Evolutionary conservation across 495 filamentous ascomycete genomes (phyloP).

Genomic region (Tuber melanosporum): DNA sequence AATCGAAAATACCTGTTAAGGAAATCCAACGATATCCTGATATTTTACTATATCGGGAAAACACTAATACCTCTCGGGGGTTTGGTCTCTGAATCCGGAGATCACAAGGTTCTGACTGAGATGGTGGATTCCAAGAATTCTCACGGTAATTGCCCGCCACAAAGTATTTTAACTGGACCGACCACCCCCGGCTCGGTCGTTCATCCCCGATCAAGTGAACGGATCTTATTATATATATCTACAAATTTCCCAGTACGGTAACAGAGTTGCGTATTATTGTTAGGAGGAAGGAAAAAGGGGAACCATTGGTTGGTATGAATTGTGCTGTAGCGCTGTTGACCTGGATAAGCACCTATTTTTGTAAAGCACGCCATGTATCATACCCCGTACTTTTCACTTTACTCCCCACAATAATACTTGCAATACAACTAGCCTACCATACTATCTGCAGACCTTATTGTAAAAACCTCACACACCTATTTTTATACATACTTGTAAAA

Average conservation of each 20-base stretch:
- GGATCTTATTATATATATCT: too few relatives aligned
- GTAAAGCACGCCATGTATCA: neutral
- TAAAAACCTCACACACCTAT: too few relatives aligned
- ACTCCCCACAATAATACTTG: neutral
- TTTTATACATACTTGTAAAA: neutral
- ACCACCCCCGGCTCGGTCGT: neutral
- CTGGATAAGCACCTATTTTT: neutral
- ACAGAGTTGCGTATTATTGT: neutral
- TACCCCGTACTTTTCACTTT: neutral
- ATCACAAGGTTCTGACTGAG: too few relatives aligned
- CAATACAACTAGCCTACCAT: neutral
- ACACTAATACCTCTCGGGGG: too few relatives aligned
- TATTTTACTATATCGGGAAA: too few relatives aligned
- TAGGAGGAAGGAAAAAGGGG: neutral
- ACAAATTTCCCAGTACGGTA: neutral
- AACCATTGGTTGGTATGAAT: neutral
- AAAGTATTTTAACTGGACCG: neutral
- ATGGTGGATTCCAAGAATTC: too few relatives aligned
- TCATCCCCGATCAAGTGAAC: neutral
- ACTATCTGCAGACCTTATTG: too few relatives aligned
- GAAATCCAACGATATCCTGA: too few relatives aligned
- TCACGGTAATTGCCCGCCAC: neutral
- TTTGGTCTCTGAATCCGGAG: too few relatives aligned
- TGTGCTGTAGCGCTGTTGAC: neutral
- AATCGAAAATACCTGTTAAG: too few relatives aligned